Evolutionary conservation across 305 asterid species (phyloP).

Genomic region (Petunia hybrid): DNA sequence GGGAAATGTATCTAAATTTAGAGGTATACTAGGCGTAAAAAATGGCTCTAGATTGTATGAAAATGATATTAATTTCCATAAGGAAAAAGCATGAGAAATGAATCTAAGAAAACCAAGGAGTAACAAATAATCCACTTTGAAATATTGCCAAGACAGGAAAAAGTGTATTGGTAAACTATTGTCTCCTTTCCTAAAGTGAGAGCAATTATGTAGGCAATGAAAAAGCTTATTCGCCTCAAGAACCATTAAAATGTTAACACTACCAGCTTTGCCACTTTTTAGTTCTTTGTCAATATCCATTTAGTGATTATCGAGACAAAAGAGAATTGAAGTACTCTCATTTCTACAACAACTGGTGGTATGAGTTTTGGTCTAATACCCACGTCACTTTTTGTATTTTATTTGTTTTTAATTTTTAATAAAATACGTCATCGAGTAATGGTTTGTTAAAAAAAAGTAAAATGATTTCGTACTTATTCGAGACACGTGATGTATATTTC

Average conservation of each 20-base stretch:
- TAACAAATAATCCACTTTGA: neutral
- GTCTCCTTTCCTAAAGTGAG: neutral
- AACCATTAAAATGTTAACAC: neutral
- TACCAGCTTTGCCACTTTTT: too few species aligned
- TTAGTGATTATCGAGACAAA: too few species aligned
- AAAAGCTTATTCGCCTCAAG: constrained; percentile 22
- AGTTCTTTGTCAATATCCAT: too few species aligned
- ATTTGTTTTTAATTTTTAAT: too few species aligned
- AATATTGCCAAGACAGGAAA: constrained; percentile 1
- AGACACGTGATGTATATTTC: too few species aligned
- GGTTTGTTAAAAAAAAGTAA: too few species aligned
- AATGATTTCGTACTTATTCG: too few species aligned
- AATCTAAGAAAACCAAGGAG: neutral
- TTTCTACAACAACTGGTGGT: too few species aligned
- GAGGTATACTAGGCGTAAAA: neutral
- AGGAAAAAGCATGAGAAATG: neutral
- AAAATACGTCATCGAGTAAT: too few species aligned
- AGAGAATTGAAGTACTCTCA: too few species aligned
- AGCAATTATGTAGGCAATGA: neutral
- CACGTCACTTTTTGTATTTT: too few species aligned
- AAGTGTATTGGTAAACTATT: neutral
- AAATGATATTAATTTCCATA: neutral
- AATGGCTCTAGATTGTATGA: neutral
- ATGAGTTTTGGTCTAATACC: too few species aligned
- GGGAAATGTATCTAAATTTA: constrained; percentile 7